Conservation (phyloP, 495 filamentous ascomycete genomes). For the Penicillium herquei region DNA sequence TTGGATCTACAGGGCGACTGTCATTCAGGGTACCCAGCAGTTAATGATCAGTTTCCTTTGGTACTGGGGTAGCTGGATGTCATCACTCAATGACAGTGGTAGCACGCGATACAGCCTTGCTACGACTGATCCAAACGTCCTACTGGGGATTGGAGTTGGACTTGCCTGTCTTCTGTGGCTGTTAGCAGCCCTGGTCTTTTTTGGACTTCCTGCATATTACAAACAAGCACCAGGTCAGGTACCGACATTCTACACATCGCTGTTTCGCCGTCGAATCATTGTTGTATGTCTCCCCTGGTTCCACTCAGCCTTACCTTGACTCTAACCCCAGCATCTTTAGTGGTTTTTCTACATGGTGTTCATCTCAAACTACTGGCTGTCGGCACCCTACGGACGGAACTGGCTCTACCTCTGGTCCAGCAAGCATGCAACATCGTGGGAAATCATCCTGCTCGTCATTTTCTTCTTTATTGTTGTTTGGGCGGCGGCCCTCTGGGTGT, state of each 20-base stretch:
- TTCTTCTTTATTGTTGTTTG: constrained; percentile 47
- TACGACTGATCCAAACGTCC: constrained; percentile 35
- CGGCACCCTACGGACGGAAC: constrained; percentile 49
- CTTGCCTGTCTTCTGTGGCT: constrained; percentile 49
- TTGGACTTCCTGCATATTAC: constrained; percentile 50
- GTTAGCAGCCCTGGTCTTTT: constrained; percentile 24
- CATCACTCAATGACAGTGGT: constrained; percentile 28
- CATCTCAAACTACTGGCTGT: constrained; percentile 45
- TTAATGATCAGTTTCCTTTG: constrained; percentile 49
- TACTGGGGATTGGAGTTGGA: constrained; percentile 39
- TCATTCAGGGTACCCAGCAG: constrained; percentile 50
- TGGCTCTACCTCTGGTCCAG: constrained; percentile 50
- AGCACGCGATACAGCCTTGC: constrained; percentile 31
- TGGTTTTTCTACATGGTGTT: constrained; percentile 23
- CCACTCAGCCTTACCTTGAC: constrained; percentile 1
- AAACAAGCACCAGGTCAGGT: constrained; percentile 64
- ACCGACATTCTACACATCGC: constrained; percentile 47
- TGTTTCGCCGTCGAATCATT: constrained; percentile 58
- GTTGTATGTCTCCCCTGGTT: constrained; percentile 25
- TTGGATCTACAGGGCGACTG: constrained; percentile 51
- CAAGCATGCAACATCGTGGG: constrained; percentile 39
- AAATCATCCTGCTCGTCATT: constrained; percentile 41
- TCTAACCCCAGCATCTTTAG: constrained; percentile 11
- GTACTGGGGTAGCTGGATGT: constrained; percentile 42
- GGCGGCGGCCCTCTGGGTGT: constrained; percentile 37